Evolutionary conservation across 2,329 filamentous ascomycete genomes (phyloP).

Genomic region (Colletotrichum tanaceti): DNA sequence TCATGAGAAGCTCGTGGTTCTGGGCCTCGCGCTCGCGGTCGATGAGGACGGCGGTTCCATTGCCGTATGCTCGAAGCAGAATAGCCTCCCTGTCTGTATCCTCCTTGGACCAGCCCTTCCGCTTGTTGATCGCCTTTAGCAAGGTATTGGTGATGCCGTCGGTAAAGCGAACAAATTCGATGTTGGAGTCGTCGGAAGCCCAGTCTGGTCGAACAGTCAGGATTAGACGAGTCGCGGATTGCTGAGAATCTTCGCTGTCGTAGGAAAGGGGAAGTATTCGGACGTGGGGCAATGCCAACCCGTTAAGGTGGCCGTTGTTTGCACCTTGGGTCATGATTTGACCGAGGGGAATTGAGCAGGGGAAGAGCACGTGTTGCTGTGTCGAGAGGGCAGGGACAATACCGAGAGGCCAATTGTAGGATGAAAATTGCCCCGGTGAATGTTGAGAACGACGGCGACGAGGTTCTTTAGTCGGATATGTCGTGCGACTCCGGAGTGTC

Average conservation of each 20-base stretch:
- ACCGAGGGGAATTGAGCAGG: constrained; percentile 8
- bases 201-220: constrained; percentile 85
- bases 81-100: constrained; percentile 87
- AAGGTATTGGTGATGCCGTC: constrained; percentile 98
- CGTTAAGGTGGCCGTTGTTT: constrained; percentile 49
- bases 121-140: constrained; percentile 79
- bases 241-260: constrained; percentile 79
- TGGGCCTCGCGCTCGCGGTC: constrained; percentile 87
- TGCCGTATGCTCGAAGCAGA: constrained; percentile 91
- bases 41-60: constrained; percentile 94
- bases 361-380: neutral
- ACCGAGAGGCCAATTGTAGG: constrained; percentile 30
- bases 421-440: constrained; percentile 6
- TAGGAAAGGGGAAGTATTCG: constrained; percentile 81
- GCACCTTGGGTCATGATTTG: constrained; percentile 39
- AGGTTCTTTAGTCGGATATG: neutral
- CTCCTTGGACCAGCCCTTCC: constrained; percentile 75
- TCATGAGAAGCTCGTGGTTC: constrained; percentile 88
- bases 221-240: constrained; percentile 83
- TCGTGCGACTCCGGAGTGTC: neutral
- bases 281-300: constrained; percentile 57
- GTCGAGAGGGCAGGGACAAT: constrained; percentile 32
- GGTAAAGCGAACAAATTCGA: constrained; percentile 92
- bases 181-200: constrained; percentile 76
- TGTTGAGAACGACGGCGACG: constrained; percentile 1